These are phyloP conservation scores for Penicillium arizonense DNA, from an alignment of 495 filamentous ascomycete species.

Conservation along the genomic window DNA sequence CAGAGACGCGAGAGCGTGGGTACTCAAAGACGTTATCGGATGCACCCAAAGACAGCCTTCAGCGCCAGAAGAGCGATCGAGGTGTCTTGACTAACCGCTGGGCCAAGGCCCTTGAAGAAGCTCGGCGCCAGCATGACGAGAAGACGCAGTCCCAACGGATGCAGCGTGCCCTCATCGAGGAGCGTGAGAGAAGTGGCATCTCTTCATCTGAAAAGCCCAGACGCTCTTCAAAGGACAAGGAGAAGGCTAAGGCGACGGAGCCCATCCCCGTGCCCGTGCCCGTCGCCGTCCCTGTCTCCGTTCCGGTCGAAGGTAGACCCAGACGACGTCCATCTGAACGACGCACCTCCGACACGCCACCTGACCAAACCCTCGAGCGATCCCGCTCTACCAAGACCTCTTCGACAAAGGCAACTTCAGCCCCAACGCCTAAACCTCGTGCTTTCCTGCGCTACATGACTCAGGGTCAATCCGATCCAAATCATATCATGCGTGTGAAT, in stretches of 20 bases:
- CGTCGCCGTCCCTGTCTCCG: too few species aligned
- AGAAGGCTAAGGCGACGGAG: conserved; percentile 4
- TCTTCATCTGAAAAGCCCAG: conserved; percentile 12
- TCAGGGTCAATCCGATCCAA: conserved; percentile 36
- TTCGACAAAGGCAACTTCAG: conserved; percentile 29
- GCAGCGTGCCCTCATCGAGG: conserved; percentile 18
- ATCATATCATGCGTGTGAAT: conserved; percentile 37
- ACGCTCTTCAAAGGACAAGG: conserved; percentile 17
- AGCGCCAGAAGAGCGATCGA: conserved; percentile 39
- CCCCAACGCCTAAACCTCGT: conserved; percentile 23
- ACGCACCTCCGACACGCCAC: conserved; percentile 20
- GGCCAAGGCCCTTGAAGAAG: conserved; percentile 40
- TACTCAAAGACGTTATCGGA: conserved; percentile 40
- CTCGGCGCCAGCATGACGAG: conserved; percentile 38
- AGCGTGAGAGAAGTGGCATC: conserved; percentile 21
- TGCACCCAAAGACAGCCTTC: conserved; percentile 25
- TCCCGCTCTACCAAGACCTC: conserved; percentile 18
- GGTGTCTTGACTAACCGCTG: conserved; percentile 37
- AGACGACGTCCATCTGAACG: conserved; percentile 30
- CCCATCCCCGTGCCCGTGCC: not conserved
- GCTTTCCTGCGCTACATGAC: conserved; percentile 42
- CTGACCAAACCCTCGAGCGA: conserved; percentile 8
- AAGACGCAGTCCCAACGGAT: conserved; percentile 21
- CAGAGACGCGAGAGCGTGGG: conserved; percentile 29
- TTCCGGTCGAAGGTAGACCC: conserved; percentile 14